Evolutionary conservation across 2,329 filamentous ascomycete species (phyloP).

Genomic region (Trichoderma sp.): DNA sequence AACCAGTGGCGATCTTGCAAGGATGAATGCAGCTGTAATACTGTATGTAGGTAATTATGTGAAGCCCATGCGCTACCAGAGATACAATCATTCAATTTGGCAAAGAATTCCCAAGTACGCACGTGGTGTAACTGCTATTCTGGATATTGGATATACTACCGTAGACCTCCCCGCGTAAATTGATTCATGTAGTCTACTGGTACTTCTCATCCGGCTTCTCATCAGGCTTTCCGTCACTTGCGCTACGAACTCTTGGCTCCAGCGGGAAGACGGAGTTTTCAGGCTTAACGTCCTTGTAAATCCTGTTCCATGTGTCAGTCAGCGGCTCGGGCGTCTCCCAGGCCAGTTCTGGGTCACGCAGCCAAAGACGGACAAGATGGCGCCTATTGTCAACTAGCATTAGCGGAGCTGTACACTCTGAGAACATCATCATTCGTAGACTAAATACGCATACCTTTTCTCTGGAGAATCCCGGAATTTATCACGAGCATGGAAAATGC

Average conservation of each 20-base stretch:
- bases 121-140: neutral
- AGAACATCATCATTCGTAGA: neutral
- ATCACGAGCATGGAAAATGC: conserved; percentile 54
- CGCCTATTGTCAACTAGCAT: conserved; percentile 33
- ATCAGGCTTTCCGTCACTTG: neutral
- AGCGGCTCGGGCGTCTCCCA: conserved; percentile 50
- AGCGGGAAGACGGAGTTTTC: conserved; percentile 58
- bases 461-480: conserved; percentile 48
- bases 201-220: neutral
- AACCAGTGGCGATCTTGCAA: neutral
- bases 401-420: conserved; percentile 23
- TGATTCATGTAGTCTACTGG: neutral
- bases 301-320: conserved; percentile 50
- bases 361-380: conserved; percentile 52
- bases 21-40: neutral
- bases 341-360: conserved; percentile 50
- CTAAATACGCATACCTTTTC: conserved; percentile 42
- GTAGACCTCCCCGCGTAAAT: neutral
- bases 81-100: neutral
- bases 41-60: neutral
- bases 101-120: neutral
- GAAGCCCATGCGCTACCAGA: neutral
- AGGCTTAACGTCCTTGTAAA: conserved; percentile 54
- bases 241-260: conserved; percentile 42
- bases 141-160: neutral